A percentile compares a stretch with the other conserved stretches of the same genome.
Evolutionary conservation across 352 stramenopile genomes (phyloP).

Genomic region (Phytophthora pini): DNA sequence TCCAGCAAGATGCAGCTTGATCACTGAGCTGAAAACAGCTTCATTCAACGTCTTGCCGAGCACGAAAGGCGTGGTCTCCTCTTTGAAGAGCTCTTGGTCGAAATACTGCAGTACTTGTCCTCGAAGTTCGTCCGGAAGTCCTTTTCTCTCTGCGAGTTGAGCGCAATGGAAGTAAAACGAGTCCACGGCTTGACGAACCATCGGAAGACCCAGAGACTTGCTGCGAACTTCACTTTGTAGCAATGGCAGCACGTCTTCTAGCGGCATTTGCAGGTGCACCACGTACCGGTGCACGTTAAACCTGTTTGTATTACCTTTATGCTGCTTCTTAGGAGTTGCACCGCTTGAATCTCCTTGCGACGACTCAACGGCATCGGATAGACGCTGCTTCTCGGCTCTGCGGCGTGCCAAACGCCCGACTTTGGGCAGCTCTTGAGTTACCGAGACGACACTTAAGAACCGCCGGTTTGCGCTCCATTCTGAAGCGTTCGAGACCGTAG

Average conservation of each 20-base stretch:
- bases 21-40: conserved; percentile 58
- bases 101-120: conserved; percentile 62
- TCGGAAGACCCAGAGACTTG: conserved; percentile 35
- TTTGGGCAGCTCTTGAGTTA: conserved; percentile 6
- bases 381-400: conserved; percentile 13
- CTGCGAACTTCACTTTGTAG: conserved; percentile 49
- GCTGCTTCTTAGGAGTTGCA: neutral
- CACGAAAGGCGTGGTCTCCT: conserved; percentile 35
- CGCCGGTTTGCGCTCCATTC: conserved; percentile 7
- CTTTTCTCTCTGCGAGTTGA: conserved; percentile 41
- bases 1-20: conserved; percentile 59
- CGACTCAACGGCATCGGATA: neutral
- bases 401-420: conserved; percentile 23
- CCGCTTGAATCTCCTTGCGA: neutral
- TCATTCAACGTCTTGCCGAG: conserved; percentile 73
- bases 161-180: conserved; percentile 81
- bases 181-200: conserved; percentile 62
- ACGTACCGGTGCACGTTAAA: conserved; percentile 64
- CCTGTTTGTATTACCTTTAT: conserved; percentile 1
- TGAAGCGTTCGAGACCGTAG: neutral
- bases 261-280: conserved; percentile 50
- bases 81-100: conserved; percentile 45
- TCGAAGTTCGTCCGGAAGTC: conserved; percentile 38
- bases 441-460: conserved; percentile 10
- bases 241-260: conserved; percentile 58